Percentiles rank a stretch among this genome's conserved stretches.
Evolutionary conservation across 352 stramenopile species (phyloP).

Genomic region (Globisporangium emineosum): DNA sequence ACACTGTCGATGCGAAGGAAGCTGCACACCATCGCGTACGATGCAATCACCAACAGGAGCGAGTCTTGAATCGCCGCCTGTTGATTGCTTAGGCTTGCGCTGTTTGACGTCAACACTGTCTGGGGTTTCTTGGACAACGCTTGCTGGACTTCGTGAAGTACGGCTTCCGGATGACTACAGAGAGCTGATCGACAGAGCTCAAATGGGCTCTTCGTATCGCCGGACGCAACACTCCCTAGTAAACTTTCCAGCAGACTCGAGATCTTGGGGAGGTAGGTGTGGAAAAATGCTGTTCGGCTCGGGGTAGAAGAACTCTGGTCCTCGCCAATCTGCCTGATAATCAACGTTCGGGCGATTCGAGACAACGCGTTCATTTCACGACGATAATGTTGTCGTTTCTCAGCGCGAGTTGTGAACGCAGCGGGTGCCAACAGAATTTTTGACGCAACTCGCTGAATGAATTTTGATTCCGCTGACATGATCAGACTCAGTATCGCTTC

Average conservation of each 20-base stretch:
- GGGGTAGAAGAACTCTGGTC: not conserved
- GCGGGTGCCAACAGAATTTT: constrained; percentile 29
- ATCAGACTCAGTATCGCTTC: constrained; percentile 26
- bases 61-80: not conserved
- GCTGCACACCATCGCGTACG: constrained; percentile 25
- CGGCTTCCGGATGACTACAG: not conserved
- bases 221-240: not conserved
- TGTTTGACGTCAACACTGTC: not conserved
- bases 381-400: constrained; percentile 17
- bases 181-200: not conserved
- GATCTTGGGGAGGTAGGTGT: constrained; percentile 1
- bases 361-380: constrained; percentile 9
- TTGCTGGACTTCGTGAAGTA: not conserved
- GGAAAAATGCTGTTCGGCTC: not conserved
- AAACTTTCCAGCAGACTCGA: not conserved
- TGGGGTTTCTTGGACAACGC: not conserved
- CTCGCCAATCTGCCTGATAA: not conserved
- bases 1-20: constrained; percentile 20
- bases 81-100: not conserved
- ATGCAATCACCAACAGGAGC: constrained; percentile 22
- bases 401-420: constrained; percentile 21
- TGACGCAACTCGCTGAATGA: constrained; percentile 13
- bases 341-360: not conserved
- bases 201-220: not conserved
- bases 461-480: constrained; percentile 18